Percentiles rank a stretch among this genome's conserved stretches.
These are phyloP conservation scores for Penstemon newberryi DNA, from an alignment of 257 asterid species.

Conservation along the genomic window DNA sequence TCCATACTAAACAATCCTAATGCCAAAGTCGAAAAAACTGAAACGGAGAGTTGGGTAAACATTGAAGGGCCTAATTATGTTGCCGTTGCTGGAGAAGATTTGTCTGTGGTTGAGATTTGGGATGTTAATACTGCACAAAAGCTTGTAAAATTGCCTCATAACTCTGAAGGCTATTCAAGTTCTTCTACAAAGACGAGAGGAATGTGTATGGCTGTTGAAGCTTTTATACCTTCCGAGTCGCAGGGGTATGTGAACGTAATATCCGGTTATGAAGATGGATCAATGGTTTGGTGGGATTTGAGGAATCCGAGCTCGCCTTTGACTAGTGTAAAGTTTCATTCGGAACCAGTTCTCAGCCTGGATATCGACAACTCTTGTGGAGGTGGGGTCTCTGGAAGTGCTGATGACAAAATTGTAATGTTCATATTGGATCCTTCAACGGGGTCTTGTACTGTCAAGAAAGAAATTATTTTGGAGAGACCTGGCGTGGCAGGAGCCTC, in stretches of 20 bases:
- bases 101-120: constrained; percentile 83
- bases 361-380: constrained; percentile 53
- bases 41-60: constrained; percentile 11
- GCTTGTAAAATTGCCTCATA: constrained; percentile 50
- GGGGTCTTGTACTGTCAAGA: constrained; percentile 67
- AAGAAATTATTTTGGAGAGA: constrained; percentile 70
- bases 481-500: constrained; percentile 70
- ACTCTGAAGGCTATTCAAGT: constrained; percentile 31
- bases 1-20: constrained; percentile 40
- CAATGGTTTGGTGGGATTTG: constrained; percentile 88
- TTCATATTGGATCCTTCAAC: constrained; percentile 62
- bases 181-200: constrained; percentile 57
- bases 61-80: constrained; percentile 46
- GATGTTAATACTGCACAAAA: constrained; percentile 59
- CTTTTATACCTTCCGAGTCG: constrained; percentile 55
- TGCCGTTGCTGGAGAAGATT: constrained; percentile 75
- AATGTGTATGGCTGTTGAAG: constrained; percentile 84
- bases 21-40: constrained; percentile 24
- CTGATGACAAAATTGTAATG: constrained; percentile 70
- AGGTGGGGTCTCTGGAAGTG: constrained; percentile 88
- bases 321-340: constrained; percentile 72
- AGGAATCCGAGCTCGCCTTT: constrained; percentile 71
- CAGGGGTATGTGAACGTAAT: constrained; percentile 55
- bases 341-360: constrained; percentile 79
- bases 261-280: constrained; percentile 89